Percentiles rank a stretch among this genome's conserved stretches.
phyloP scores from a whole-genome alignment of 768 basidiomycete species.

The Boletus subcaerulescens region DNA sequence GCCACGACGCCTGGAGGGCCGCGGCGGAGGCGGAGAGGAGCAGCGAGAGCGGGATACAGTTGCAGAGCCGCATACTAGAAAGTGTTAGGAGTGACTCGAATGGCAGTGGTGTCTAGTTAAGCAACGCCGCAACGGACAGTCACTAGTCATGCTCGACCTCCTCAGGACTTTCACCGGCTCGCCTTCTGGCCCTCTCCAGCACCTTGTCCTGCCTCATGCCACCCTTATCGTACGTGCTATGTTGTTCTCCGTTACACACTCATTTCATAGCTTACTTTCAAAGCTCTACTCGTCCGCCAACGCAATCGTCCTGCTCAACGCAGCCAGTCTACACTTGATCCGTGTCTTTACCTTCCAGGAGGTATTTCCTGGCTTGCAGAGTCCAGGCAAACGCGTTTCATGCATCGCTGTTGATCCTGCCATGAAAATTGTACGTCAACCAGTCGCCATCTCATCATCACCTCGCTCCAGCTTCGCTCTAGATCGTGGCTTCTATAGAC shows the following conservation, averaged over 20 bases:
- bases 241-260: background rate
- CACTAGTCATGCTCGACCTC: slow-evolving; percentile 51
- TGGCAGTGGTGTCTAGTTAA: slow-evolving; percentile 3
- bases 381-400: slow-evolving; percentile 46
- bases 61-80: slow-evolving; percentile 32
- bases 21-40: slow-evolving; percentile 19
- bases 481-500: slow-evolving; percentile 75
- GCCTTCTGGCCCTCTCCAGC: slow-evolving; percentile 53
- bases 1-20: slow-evolving; percentile 25
- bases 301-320: slow-evolving; percentile 67
- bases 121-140: slow-evolving; percentile 1
- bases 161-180: slow-evolving; percentile 45
- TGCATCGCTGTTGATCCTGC: slow-evolving; percentile 71
- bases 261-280: slow-evolving; percentile 2
- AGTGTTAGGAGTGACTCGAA: too few relatives aligned
- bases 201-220: slow-evolving; percentile 53
- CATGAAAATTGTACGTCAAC: slow-evolving; percentile 71
- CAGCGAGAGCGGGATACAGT: slow-evolving; percentile 35
- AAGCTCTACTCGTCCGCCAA: slow-evolving; percentile 77
- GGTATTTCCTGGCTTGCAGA: slow-evolving; percentile 63
- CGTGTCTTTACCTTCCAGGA: slow-evolving; percentile 79
- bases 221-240: slow-evolving; percentile 55
- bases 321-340: slow-evolving; percentile 58
- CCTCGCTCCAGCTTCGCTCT: slow-evolving; percentile 12
- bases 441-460: background rate